A percentile compares a stretch with the other conserved stretches of the same genome.
These are phyloP conservation scores for Ogataea methylovora DNA, from an alignment of 805 yeast genomes.

Conservation along the genomic window DNA sequence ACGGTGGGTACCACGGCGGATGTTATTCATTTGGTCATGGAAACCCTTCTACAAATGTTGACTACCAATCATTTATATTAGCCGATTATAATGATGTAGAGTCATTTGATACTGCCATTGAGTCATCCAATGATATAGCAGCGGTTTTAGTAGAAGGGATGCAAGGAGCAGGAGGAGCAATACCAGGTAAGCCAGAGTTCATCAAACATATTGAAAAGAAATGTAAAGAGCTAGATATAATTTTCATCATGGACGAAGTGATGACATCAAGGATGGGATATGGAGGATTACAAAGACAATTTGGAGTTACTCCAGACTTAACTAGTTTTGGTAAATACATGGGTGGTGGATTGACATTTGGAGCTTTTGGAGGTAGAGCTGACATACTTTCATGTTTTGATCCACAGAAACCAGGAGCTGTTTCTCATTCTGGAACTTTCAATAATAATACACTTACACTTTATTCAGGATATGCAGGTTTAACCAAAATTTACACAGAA, in stretches of 20 bases:
- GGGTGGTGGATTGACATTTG: constrained; percentile 10
- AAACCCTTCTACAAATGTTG: constrained; percentile 1
- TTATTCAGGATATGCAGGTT: constrained; percentile 6
- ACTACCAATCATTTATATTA: constrained; percentile 2
- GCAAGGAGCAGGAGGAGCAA: constrained; percentile 10
- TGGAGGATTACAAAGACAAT: constrained; percentile 7
- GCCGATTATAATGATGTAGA: constrained; percentile 5
- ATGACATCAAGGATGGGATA: constrained; percentile 9
- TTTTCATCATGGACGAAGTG: constrained; percentile 10
- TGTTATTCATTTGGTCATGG: constrained; percentile 5
- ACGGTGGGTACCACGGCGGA: constrained; percentile 10
- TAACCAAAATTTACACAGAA: constrained; percentile 3
- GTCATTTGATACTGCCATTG: constrained; percentile 1
- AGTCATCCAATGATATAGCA: constrained; percentile 3
- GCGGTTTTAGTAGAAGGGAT: constrained; percentile 9
- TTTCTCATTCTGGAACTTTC: constrained; percentile 10
- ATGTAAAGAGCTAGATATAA: constrained; percentile 3
- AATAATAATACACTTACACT: constrained; percentile 10
- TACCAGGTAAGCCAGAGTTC: constrained; percentile 3
- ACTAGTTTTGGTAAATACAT: constrained; percentile 8
- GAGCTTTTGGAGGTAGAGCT: constrained; percentile 9
- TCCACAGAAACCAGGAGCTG: constrained; percentile 1
- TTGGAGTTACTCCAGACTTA: constrained; percentile 6
- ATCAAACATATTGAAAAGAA: constrained; percentile 4
- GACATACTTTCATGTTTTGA: constrained; percentile 7